Evolutionary conservation across 169 alveolate species (phyloP).

Genomic region (Plasmodium reichenowi): DNA sequence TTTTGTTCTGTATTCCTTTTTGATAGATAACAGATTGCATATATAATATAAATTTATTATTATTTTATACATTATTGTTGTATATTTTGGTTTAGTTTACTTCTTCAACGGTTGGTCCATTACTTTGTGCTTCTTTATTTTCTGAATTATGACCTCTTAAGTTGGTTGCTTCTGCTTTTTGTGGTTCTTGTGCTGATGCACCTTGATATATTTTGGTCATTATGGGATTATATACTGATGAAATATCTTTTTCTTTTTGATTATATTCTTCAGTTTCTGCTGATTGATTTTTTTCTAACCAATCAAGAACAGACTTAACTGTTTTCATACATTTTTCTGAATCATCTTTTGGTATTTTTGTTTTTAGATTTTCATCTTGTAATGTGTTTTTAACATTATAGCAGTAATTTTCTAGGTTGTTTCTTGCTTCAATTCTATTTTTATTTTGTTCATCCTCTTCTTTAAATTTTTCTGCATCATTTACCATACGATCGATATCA

Average conservation of each 20-base stretch:
- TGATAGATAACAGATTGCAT: too few relatives aligned
- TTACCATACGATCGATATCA: conserved; percentile 96
- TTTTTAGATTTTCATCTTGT: conserved; percentile 93
- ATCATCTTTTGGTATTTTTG: conserved; percentile 93
- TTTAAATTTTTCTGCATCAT: conserved; percentile 96
- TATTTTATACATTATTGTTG: too few relatives aligned
- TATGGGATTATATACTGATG: conserved; percentile 94
- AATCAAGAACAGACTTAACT: conserved; percentile 92
- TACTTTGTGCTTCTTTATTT: too few relatives aligned
- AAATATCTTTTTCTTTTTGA: conserved; percentile 95
- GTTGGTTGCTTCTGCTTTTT: conserved; percentile 82
- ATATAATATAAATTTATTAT: too few relatives aligned
- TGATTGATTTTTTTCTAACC: conserved; percentile 95
- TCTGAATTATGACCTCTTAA: conserved; percentile 13
- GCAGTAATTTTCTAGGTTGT: conserved; percentile 94
- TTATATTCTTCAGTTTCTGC: conserved; percentile 95
- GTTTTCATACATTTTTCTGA: conserved; percentile 88
- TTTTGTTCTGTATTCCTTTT: too few relatives aligned
- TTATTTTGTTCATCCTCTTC: conserved; percentile 94
- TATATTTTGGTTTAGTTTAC: conserved; percentile 85
- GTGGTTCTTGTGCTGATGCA: conserved; percentile 92
- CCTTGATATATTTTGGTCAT: conserved; percentile 93
- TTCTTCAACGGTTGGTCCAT: conserved; percentile 94
- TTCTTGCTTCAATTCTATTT: conserved; percentile 94
- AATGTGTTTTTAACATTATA: conserved; percentile 94